Base-by-base conservation (phyloP, 352 stramenopile species). In the Elongisporangium anandrum region DNA sequence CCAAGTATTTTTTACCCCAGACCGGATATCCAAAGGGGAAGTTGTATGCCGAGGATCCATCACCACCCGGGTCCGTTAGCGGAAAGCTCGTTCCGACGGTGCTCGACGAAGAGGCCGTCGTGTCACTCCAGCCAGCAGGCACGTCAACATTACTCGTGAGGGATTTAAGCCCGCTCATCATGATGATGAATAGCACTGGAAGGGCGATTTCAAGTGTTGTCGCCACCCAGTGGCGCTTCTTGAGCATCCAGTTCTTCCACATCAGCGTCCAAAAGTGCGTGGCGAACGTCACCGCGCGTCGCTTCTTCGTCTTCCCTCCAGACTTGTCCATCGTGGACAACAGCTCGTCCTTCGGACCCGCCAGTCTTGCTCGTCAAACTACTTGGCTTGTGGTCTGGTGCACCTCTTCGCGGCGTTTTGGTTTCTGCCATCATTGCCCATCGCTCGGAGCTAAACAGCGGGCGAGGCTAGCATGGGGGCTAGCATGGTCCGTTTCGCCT, bases 161-260 rank as follows among this genome's bases (percentile, higher is more conserved):
- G 2, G 49, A 29, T 61, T 90, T 88, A 57, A 91, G 68, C 7
- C 34, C 47, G 1, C 62, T 79, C 56, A 90, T 72, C 2, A 91
- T 57, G 4, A 90, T 59, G 60, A 93, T 84, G 61, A 91, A 91
- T 19, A 87, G 34, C 52, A 90, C 68, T 0, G 83, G 83, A 10
- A 93, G 56, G 9, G 83, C 55, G 41, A 91, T 71, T 56, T 92
- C 80, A 12, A 83, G 34, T 26, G 71, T 23, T 22, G 77, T 88
- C 13, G 75, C 77, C 7, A 82, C 21, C 48, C 66, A 68, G 48
- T 90, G 78, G 9, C 82, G 80, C 59, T 77, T 81, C 63, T 92
- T 92, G 52, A 92, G 66, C 62, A 88, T 60, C 68, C 68, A 84
- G 63, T 87, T 92, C 65, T 92, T 92, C 66, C 75, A 85, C 15